Base-by-base conservation (phyloP, 768 basidiomycete species). In the Guyanaporus albipodus region DNA sequence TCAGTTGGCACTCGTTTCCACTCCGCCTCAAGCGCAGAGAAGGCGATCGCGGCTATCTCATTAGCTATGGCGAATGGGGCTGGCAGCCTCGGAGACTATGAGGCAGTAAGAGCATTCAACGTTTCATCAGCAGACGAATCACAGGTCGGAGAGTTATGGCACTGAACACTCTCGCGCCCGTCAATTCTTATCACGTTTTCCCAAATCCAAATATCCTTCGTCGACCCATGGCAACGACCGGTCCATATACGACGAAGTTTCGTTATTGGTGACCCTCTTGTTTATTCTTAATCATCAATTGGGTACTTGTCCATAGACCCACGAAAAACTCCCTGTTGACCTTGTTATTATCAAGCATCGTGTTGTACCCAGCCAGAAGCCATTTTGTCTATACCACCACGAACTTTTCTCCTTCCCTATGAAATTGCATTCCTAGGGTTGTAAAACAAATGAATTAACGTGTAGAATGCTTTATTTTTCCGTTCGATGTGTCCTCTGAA, bases 21-120 rank as follows among this genome's bases (percentile, higher is more conserved):
- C n/a, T 51, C 68, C 17, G 62, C 78, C 10, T 73, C 78, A 35
- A 71, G 69, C 28, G 67, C 78, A 17, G 81, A 83, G 53, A 82
- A 80, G 56, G 78, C 77, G 14, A 70, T 83, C 40, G 80, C 80
- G 15, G 79, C 78, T 15, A 70, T 83, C 24, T 71, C 70, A 26
- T 63, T 84, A 3, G 80, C 79, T 15, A 73, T 84, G 67, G 82
- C 82, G 11, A 83, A 76, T 49, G 83, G 82, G 33, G 81, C 81
- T 9, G 80, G 77, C 6, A 73, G 79, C 22, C 59, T 84, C 31
- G 73, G 72, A 42, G 82, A 84, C 56, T 83, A 83, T 46, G 67
- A 69, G 43, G 72, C 75, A 2, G 66, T 79, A 28, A 71, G 69
- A 46, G 64, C 67, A 26, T 54, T 71, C 33, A 67, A 78, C 37